Conservation (phyloP, 305 asterid genomes). For the Fraxinus sp. region DNA sequence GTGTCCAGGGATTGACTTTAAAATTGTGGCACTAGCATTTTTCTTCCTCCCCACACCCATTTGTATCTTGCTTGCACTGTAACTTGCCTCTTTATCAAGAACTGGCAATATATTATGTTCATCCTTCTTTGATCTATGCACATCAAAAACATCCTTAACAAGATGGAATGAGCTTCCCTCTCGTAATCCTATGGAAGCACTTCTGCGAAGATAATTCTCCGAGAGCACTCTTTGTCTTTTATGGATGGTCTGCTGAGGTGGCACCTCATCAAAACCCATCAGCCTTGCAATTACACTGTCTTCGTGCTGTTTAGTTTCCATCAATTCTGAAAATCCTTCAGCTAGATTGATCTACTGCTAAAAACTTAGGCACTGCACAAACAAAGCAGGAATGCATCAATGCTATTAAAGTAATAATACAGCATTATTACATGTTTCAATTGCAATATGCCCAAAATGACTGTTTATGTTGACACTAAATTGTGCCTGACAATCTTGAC, state of each 20-base stretch:
- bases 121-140: constrained; percentile 9
- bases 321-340: constrained; percentile 27
- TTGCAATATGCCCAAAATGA: background rate
- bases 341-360: background rate
- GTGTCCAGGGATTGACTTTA: constrained; percentile 10
- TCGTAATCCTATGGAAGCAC: constrained; percentile 47
- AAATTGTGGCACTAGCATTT: background rate
- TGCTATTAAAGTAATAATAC: background rate
- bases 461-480: background rate
- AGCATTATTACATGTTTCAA: background rate
- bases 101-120: background rate
- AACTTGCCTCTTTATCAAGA: constrained; percentile 23
- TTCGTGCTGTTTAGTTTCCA: constrained; percentile 42
- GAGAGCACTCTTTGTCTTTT: constrained; percentile 52
- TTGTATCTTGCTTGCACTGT: constrained; percentile 15
- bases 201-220: constrained; percentile 51
- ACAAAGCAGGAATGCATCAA: background rate
- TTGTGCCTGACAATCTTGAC: background rate
- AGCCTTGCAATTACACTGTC: constrained; percentile 61
- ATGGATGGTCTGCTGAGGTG: constrained; percentile 32
- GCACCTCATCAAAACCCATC: constrained; percentile 56
- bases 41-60: background rate
- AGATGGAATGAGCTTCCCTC: constrained; percentile 38
- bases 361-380: constrained; percentile 29
- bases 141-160: constrained; percentile 24